Conservation (phyloP, 1,284 basidiomycete species). For the Pisolithus thermaeus region DNA sequence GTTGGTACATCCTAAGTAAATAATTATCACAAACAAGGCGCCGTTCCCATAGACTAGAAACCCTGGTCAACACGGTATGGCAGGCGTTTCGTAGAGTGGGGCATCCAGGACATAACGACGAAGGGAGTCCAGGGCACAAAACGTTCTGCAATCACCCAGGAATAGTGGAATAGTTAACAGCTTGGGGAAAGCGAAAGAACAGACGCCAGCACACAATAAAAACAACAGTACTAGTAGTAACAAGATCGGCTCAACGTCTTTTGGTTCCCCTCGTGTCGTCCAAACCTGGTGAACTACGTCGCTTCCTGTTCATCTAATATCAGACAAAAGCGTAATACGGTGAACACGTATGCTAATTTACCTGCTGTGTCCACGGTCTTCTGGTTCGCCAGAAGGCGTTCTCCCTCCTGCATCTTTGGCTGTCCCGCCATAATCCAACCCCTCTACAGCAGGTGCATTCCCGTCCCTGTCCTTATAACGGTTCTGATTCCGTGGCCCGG, state of each 20-base stretch:
- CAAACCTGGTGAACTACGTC: slow-evolving; percentile 52
- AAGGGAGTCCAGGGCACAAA: background rate
- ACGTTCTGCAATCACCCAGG: background rate
- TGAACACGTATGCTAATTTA: slow-evolving; percentile 19
- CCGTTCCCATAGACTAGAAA: no score
- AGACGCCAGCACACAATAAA: slow-evolving; percentile 19
- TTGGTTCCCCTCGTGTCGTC: slow-evolving; percentile 57
- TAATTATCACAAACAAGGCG: no score
- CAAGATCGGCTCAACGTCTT: slow-evolving; percentile 45
- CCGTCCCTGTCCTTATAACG: slow-evolving; percentile 83
- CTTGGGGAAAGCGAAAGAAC: background rate
- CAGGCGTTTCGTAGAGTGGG: background rate
- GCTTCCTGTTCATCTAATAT: slow-evolving; percentile 40
- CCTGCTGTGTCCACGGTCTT: slow-evolving; percentile 51
- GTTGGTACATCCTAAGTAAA: no score
- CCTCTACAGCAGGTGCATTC: slow-evolving; percentile 73
- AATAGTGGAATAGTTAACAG: background rate
- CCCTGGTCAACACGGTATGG: no score
- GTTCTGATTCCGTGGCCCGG: slow-evolving; percentile 78
- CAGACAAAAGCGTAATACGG: slow-evolving; percentile 1
- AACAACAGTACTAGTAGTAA: slow-evolving; percentile 22
- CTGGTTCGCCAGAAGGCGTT: slow-evolving; percentile 52
- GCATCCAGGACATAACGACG: background rate
- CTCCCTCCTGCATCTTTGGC: slow-evolving; percentile 38
- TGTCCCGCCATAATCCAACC: slow-evolving; percentile 75